Percentiles rank a stretch among this genome's conserved stretches.
Evolutionary conservation across 345 rosid genomes (phyloP).

Genomic region (Erucastrum elatum): DNA sequence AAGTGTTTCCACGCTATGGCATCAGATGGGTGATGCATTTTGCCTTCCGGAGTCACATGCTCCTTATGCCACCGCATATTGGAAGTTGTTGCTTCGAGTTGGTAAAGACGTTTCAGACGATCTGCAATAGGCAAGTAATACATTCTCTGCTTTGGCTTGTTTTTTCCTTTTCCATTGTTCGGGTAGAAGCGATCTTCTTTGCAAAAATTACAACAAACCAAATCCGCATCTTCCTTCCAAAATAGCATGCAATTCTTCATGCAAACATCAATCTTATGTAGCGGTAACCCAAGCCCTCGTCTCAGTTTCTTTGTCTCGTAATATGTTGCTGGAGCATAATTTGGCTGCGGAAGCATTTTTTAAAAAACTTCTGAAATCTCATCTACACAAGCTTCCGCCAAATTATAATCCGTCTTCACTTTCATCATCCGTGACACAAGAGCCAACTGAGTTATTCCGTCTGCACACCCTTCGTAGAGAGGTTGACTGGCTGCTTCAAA

Average conservation of each 20-base stretch:
- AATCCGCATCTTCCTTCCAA: not conserved
- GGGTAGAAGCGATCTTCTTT: not conserved
- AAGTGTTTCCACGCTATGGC: not conserved
- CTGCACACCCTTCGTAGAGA: not conserved
- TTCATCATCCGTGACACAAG: not conserved
- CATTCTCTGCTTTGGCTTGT: not conserved
- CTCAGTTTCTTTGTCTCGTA: not conserved
- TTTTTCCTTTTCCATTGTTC: not conserved
- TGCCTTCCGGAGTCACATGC: not conserved
- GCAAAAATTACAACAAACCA: not conserved
- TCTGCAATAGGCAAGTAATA: not conserved
- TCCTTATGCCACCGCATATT: not conserved
- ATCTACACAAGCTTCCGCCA: not conserved
- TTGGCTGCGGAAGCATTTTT: not conserved
- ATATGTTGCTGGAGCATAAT: not conserved
- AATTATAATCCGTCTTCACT: not conserved
- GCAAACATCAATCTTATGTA: not conserved
- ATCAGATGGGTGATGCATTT: not conserved
- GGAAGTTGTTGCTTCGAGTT: not conserved
- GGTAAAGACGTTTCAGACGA: not conserved
- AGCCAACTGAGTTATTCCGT: not conserved
- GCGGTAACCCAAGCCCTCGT: not conserved
- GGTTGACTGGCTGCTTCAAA: not conserved
- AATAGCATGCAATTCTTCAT: not conserved
- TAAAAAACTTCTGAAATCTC: not conserved